Evolutionary conservation across 2,329 filamentous ascomycete genomes (phyloP).

Genomic region (Knufia petricola): DNA sequence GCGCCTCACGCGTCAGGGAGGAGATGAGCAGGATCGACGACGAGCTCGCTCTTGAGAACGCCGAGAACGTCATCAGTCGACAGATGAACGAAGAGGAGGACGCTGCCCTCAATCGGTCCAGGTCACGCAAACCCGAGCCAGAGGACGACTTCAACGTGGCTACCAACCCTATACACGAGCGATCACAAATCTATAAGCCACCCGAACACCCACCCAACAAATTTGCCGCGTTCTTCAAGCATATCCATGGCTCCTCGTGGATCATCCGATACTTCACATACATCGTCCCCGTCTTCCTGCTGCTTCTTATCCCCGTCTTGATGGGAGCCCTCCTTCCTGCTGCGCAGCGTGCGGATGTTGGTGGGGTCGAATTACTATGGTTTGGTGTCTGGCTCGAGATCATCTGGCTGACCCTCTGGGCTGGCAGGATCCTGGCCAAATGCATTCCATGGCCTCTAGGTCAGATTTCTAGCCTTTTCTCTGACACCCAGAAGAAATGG

Average conservation of each 20-base stretch:
- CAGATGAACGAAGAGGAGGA: conserved; percentile 24
- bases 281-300: conserved; percentile 53
- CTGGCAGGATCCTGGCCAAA: conserved; percentile 57
- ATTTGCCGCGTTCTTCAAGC: conserved; percentile 56
- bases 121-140: conserved; percentile 46
- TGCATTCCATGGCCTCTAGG: conserved; percentile 53
- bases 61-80: conserved; percentile 42
- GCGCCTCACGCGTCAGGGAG: conserved; percentile 50
- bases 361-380: conserved; percentile 73
- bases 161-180: conserved; percentile 61
- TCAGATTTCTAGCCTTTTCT: conserved; percentile 61
- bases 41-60: conserved; percentile 55
- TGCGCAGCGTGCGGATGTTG: conserved; percentile 54
- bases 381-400: conserved; percentile 94
- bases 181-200: conserved; percentile 54
- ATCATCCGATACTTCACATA: conserved; percentile 63
- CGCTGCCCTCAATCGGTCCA: conserved; percentile 41
- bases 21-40: conserved; percentile 54
- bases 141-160: conserved; percentile 58
- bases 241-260: conserved; percentile 55
- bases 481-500: conserved; percentile 89
- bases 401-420: conserved; percentile 86
- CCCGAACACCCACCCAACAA: conserved; percentile 53
- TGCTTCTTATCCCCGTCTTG: conserved; percentile 60
- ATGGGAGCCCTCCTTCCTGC: conserved; percentile 47